These are phyloP conservation scores for Penicillium ochrochloron DNA, from an alignment of 495 filamentous ascomycete genomes.

Conservation along the genomic window DNA sequence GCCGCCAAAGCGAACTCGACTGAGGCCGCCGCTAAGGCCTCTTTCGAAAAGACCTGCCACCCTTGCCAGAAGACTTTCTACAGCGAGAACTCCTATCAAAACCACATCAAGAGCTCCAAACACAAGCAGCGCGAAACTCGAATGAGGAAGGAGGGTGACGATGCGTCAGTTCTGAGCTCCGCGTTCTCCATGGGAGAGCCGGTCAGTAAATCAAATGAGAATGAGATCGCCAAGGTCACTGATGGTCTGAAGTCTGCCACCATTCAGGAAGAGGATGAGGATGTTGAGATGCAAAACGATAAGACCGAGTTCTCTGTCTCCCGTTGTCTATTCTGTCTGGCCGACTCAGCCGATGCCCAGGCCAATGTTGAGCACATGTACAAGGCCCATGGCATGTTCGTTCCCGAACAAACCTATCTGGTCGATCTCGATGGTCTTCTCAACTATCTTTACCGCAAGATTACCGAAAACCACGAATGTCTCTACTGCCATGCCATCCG, in stretches of 20 bases:
- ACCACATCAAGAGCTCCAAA: slow-evolving; percentile 90
- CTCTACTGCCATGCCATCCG: slow-evolving; percentile 82
- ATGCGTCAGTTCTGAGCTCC: slow-evolving; percentile 88
- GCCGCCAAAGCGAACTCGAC: slow-evolving; percentile 82
- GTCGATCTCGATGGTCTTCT: slow-evolving; percentile 81
- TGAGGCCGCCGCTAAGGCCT: slow-evolving; percentile 84
- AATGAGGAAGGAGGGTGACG: slow-evolving; percentile 48
- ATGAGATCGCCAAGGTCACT: slow-evolving; percentile 79
- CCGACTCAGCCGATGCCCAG: slow-evolving; percentile 68
- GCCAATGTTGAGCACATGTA: slow-evolving; percentile 88
- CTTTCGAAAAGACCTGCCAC: slow-evolving; percentile 81
- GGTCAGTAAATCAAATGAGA: slow-evolving; percentile 58
- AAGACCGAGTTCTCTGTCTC: slow-evolving; percentile 52
- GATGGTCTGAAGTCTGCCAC: slow-evolving; percentile 75
- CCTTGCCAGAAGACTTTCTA: slow-evolving; percentile 91
- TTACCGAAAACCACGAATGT: slow-evolving; percentile 77
- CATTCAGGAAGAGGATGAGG: slow-evolving; percentile 59
- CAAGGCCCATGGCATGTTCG: slow-evolving; percentile 92
- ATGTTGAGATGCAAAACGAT: slow-evolving; percentile 36
- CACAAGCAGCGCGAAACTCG: slow-evolving; percentile 72
- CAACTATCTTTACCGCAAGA: slow-evolving; percentile 73
- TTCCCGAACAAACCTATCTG: slow-evolving; percentile 84
- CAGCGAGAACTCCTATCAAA: slow-evolving; percentile 92
- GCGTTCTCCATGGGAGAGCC: slow-evolving; percentile 90
- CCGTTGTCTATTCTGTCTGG: slow-evolving; percentile 90